These are phyloP conservation scores for Boehmeria nivea DNA, from an alignment of 306 rosid genomes.

Conservation along the genomic window DNA sequence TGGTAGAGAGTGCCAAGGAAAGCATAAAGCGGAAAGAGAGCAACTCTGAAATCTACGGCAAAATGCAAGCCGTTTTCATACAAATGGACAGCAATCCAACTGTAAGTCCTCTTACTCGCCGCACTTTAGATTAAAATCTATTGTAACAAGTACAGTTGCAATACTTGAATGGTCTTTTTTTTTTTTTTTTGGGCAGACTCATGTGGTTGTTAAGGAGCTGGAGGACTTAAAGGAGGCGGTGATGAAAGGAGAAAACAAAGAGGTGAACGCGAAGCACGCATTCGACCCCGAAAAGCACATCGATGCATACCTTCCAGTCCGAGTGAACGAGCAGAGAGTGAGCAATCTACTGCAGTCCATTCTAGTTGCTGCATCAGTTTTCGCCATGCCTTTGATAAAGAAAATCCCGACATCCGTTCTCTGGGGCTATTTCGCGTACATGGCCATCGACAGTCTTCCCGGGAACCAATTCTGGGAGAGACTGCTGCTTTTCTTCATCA, in stretches of 20 bases:
- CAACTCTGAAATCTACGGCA: constrained; percentile 69
- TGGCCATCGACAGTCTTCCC: constrained; percentile 95
- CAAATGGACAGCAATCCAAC: constrained; percentile 58
- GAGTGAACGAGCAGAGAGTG: constrained; percentile 88
- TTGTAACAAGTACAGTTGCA: too few relatives aligned
- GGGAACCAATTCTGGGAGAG: constrained; percentile 93
- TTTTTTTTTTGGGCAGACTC: constrained; percentile 34
- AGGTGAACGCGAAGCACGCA: constrained; percentile 22
- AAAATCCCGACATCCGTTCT: constrained; percentile 80
- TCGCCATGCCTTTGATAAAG: constrained; percentile 64
- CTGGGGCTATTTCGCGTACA: constrained; percentile 90
- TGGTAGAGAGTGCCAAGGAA: constrained; percentile 84
- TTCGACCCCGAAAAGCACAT: constrained; percentile 82
- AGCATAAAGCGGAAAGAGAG: constrained; percentile 57
- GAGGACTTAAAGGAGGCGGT: constrained; percentile 66
- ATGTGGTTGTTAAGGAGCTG: constrained; percentile 56
- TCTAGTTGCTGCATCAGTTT: constrained; percentile 67
- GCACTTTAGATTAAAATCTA: background rate
- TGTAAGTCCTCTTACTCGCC: constrained; percentile 26
- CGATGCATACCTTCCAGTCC: constrained; percentile 61
- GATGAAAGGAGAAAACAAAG: constrained; percentile 41
- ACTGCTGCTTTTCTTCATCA: constrained; percentile 50
- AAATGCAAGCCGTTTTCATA: constrained; percentile 74
- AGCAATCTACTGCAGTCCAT: constrained; percentile 80
- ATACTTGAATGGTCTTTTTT: constrained; percentile 8